Evolutionary conservation across 2,329 filamentous ascomycete genomes (phyloP).

Genomic region (Colletotrichum tanaceti): DNA sequence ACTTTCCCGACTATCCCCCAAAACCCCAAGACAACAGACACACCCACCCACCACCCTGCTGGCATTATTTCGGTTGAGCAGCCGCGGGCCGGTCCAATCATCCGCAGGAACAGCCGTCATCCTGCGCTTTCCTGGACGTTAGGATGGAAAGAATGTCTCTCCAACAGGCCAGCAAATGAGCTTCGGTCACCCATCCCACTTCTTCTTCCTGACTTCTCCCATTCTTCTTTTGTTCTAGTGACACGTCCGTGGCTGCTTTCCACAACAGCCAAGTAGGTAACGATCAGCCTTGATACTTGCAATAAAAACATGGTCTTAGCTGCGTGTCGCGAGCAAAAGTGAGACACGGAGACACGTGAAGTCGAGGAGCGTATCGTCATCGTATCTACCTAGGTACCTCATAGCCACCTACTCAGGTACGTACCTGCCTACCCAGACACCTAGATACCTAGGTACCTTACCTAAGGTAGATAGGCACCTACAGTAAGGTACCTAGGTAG

Average conservation of each 20-base stretch:
- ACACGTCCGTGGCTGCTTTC: background rate
- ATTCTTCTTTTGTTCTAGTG: background rate
- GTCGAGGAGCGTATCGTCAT: background rate
- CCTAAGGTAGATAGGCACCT: no score
- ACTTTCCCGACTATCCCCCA: background rate
- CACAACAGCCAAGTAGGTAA: background rate
- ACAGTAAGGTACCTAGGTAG: no score
- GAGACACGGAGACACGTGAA: background rate
- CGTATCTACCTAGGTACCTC: no score
- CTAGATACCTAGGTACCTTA: no score
- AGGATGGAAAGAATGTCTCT: background rate
- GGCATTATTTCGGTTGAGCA: background rate
- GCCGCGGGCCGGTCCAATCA: slow-evolving; percentile 17
- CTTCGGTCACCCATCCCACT: slow-evolving; percentile 15
- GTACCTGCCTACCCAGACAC: no score
- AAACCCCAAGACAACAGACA: background rate
- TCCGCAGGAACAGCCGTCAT: slow-evolving; percentile 20
- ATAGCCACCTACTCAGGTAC: no score
- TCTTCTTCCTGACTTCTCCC: slow-evolving; percentile 7
- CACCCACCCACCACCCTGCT: slow-evolving; percentile 2
- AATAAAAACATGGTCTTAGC: background rate
- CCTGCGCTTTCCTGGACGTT: slow-evolving; percentile 2
- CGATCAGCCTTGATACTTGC: background rate
- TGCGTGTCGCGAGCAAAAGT: background rate
- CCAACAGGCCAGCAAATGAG: slow-evolving; percentile 4